Evolutionary conservation across 2,329 filamentous ascomycete species (phyloP), one percentile per base, ranked within the genome.

Genomic region (Niveomyces coronatus): DNA sequence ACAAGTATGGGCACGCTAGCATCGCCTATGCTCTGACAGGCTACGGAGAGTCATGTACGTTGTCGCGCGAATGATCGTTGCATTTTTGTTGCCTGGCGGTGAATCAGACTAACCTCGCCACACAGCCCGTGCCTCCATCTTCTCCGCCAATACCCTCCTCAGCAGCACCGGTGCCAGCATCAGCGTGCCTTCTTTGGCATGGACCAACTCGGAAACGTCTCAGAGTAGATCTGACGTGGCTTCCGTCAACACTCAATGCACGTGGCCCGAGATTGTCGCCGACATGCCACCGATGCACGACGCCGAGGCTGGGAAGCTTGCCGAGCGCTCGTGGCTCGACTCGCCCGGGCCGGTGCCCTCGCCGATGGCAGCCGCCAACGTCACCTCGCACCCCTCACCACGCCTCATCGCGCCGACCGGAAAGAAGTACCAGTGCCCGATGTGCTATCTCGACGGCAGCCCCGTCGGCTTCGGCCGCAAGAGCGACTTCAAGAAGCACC

Each of bases 401-500:
- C 57, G 52, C 23, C 55, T 60, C 14, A 51, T 57, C 20, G 51
- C 56, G 34, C 56, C 58, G 16, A 60, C 61, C 13, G 56, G 56
- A 16, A 62, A 64, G 44, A 63, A 62, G 44, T 62, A 63, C 31
- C 60, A 66, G 48, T 67, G 63, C 46, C 63, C 63, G 19, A 62
- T 67, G 53, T 67, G 63, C 49, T 64, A 61, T 43, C 48, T 65
- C 29, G 62, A 67, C 49, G 61, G 60, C 50, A 65, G 64, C 44
- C 56, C 57, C 13, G 63, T 66, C 17, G 63, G 63, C 24, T 67
- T 66, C 35, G 63, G 63, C 24, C 58, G 63, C 41, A 67, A 66
- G 51, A 65, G 61, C 47, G 63, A 67, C 45, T 65, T 67, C 47
- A 67, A 67, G 55, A 66, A 67, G 53, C 63, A 67, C 45, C 51